phyloP scores from a whole-genome alignment of 2,329 filamentous ascomycete genomes.

The Colletotrichum falcatum region DNA sequence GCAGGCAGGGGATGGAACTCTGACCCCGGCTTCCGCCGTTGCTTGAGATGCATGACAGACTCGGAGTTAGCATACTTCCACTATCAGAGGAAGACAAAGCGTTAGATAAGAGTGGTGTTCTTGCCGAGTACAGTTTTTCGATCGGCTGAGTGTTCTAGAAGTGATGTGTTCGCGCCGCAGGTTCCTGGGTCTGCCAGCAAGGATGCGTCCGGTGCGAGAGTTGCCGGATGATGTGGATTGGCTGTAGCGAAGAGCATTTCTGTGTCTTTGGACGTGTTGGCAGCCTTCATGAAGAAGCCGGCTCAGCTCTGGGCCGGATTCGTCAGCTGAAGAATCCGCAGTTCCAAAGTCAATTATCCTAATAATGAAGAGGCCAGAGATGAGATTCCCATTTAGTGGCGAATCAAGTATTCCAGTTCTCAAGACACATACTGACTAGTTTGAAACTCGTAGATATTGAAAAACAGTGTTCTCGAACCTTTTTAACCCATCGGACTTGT shows the following conservation, averaged over 20 bases:
- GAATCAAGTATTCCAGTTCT: no score
- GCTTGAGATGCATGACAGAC: not conserved
- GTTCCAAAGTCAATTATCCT: not conserved
- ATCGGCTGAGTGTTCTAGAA: not conserved
- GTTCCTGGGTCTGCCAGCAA: not conserved
- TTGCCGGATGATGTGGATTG: not conserved
- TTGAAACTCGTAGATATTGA: not conserved
- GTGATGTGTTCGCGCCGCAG: not conserved
- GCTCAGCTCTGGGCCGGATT: not conserved
- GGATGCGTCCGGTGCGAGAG: not conserved
- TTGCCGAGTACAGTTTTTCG: not conserved
- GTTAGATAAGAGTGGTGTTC: not conserved
- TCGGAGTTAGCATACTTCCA: not conserved
- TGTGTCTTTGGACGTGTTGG: no score
- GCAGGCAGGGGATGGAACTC: not conserved
- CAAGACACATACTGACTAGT: not conserved
- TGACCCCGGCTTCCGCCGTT: not conserved
- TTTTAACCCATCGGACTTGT: not conserved
- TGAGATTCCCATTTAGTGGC: not conserved
- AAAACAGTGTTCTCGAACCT: not conserved
- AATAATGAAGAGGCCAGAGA: not conserved
- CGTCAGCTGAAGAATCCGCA: not conserved
- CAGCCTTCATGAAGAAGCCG: not conserved
- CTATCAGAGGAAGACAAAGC: not conserved
- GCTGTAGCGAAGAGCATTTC: not conserved